Base-by-base conservation (phyloP, 129 eudicot genomes). In the Rutidosis leptorrhynchoides region DNA sequence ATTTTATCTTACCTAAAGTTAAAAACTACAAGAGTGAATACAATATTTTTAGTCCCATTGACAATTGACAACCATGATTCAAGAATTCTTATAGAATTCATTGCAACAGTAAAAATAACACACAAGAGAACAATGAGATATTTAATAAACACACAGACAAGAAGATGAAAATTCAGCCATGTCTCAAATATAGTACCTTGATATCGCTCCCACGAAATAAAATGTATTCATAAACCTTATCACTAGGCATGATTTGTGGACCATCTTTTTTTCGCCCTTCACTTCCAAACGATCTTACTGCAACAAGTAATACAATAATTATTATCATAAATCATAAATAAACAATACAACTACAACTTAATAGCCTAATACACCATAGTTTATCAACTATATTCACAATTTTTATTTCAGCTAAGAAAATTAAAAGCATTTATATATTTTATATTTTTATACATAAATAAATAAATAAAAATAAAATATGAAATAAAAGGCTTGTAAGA, bases 261-360 rank as follows among this genome's bases (percentile, higher is more conserved):
- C 96, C 98, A 84, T 86, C 91, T 32, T 80, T 83, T 71, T 79
- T 88, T 56, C 98, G 81, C 40, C 98, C 98, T 78, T 93, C 98
- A 30, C 88, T 93, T 73, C 96, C 98, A 72, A 77, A 89, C 14
- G 95, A 89, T 64, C 87, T 85, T 68, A 93, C 98, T 93, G 88
- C 81, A 62, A 33, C 63, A n/a, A 2, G 59, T 22, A 11, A 54
- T 54, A 54, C 59, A 54, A 54, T 14, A 21, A 54, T 54, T 53
- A 14, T 25, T 22, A 54, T 54, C 14, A 54, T 54, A 15, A n/a
- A 10, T 5, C 4, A 9, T 52, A 35, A 1, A 35, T 5, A 35
- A 16, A 1, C 8, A 49, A 23, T 49, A 37, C 45, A 17, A 49
- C 3, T 3, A 6, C 23, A 49, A 9, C 20, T 10, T 49, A 17